Base-by-base conservation (phyloP, 495 filamentous ascomycete species). In the Hyphodiscus hymeniophilus region DNA sequence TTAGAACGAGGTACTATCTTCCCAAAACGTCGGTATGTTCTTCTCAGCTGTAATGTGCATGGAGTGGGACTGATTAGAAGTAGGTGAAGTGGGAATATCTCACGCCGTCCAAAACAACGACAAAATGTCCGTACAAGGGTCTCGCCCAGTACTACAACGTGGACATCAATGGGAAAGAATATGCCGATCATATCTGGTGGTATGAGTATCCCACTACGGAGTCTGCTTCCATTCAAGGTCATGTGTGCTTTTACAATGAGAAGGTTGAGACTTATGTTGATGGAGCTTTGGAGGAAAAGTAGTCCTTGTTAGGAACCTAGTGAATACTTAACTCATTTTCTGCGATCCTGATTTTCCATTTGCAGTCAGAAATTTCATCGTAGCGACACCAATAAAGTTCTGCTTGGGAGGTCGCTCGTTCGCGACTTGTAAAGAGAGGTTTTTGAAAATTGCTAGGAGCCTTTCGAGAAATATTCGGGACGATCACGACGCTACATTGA, bases 231-330 rank as follows among this genome's bases (percentile, higher is more conserved):
- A 65, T 82, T 44, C 63, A 59, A 23, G 75, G 75, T 2, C 44
- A 62, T 36, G 15, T 78, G 35, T 76, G 72, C 46, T 78, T 80
- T 47, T 82, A 80, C 49, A 78, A 80, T 52, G 76, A 79, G 55
- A 77, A 75, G 58, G 72, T 81, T 0, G 74, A 81, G 45, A 63
- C 79, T 22, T 66, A 61, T 39, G 54, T 82, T 43, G 75, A 80
- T 62, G 78, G 75, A 11, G 54, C 63, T 23, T 59, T 58, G 52
- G 63, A 72, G 50, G 54, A 69, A 13, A 53, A 48, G 26, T 28
- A 28, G 10, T 28, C 10, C 26, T n/a, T n/a, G n/a, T n/a, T n/a
- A n/a, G n/a, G n/a, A n/a, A n/a, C n/a, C n/a, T n/a, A n/a, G n/a
- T n/a, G n/a, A n/a, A n/a, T n/a, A n/a, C n/a, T n/a, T n/a, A n/a